Evolutionary conservation across 257 asterid genomes (phyloP).

Genomic region (Rhazya stricta): DNA sequence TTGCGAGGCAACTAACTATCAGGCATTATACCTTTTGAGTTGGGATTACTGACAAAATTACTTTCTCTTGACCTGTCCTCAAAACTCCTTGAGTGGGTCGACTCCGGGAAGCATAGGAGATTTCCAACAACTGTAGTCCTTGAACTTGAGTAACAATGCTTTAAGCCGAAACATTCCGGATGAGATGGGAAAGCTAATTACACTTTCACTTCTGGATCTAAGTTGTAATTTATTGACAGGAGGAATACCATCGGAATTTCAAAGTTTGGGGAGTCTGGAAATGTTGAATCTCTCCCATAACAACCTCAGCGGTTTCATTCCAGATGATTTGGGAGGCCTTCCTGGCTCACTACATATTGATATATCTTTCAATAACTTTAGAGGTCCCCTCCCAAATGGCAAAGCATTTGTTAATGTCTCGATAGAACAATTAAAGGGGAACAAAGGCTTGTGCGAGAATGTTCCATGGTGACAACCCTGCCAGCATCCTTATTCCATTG

Average conservation of each 20-base stretch:
- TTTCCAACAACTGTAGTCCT: slow-evolving; percentile 15
- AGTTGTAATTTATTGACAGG: slow-evolving; percentile 30
- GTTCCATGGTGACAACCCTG: slow-evolving; percentile 28
- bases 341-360: slow-evolving; percentile 21
- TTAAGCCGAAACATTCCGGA: slow-evolving; percentile 22
- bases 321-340: slow-evolving; percentile 11
- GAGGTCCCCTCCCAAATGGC: slow-evolving; percentile 32
- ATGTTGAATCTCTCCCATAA: slow-evolving; percentile 31
- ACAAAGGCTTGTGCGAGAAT: slow-evolving; percentile 32
- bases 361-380: slow-evolving; percentile 34
- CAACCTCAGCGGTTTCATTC: slow-evolving; percentile 32
- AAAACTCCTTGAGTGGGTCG: slow-evolving; percentile 25
- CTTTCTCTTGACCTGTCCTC: slow-evolving; percentile 18
- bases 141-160: slow-evolving; percentile 29
- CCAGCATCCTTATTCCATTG: not conserved
- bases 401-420: slow-evolving; percentile 19
- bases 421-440: slow-evolving; percentile 21
- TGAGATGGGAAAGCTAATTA: slow-evolving; percentile 23
- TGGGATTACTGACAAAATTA: slow-evolving; percentile 16
- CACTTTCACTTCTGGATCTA: slow-evolving; percentile 26
- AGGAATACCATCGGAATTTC: slow-evolving; percentile 21
- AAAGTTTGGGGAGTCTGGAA: slow-evolving; percentile 16
- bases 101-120: slow-evolving; percentile 29
- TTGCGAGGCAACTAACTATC: slow-evolving; percentile 24
- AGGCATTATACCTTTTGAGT: slow-evolving; percentile 26